These are phyloP conservation scores for Plantago major DNA, from an alignment of 257 asterid genomes.

Conservation along the genomic window DNA sequence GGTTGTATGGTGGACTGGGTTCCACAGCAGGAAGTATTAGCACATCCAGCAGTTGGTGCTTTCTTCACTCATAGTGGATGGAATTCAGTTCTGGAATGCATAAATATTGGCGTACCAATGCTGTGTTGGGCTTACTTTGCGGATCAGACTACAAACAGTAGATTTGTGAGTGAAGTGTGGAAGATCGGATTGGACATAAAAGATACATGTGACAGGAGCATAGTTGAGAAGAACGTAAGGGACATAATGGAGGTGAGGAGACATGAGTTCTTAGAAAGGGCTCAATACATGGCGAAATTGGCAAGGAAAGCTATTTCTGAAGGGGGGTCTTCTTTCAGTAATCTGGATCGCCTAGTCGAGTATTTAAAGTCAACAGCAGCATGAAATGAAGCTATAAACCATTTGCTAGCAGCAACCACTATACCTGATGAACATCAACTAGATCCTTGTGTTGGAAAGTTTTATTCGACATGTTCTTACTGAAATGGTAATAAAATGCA, in stretches of 20 bases:
- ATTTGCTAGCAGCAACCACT: no score
- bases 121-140: conserved; percentile 37
- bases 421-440: no score
- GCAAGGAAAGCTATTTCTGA: conserved; percentile 30
- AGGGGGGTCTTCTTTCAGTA: conserved; percentile 40
- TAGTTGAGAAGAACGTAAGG: conserved; percentile 35
- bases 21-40: conserved; percentile 48
- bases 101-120: conserved; percentile 29
- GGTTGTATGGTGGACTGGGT: conserved; percentile 50
- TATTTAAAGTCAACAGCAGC: conserved; percentile 11
- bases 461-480: no score
- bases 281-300: conserved; percentile 23
- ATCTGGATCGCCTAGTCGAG: conserved; percentile 25
- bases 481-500: no score
- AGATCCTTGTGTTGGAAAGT: no score
- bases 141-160: conserved; percentile 43
- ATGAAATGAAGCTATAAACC: not conserved
- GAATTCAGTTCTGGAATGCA: conserved; percentile 31
- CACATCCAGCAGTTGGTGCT: conserved; percentile 36
- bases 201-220: conserved; percentile 37
- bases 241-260: conserved; percentile 39
- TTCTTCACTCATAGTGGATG: conserved; percentile 48
- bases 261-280: conserved; percentile 32
- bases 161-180: conserved; percentile 56
- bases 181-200: conserved; percentile 57